phyloP scores from a whole-genome alignment of 202 grass and related monocot genomes.

The Schoenoplectus triqueter region DNA sequence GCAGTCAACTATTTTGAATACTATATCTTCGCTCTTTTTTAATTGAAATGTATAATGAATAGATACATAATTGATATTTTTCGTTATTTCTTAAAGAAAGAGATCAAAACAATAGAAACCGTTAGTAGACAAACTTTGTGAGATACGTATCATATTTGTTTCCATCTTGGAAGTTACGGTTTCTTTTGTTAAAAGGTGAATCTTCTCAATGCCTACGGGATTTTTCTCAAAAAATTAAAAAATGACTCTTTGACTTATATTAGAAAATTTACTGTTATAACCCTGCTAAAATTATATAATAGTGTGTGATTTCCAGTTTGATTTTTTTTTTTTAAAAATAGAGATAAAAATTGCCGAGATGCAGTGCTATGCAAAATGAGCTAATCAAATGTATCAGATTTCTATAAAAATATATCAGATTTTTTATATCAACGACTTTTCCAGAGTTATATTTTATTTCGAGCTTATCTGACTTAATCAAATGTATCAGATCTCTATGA shows the following conservation, averaged over 20 bases:
- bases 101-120: neutral
- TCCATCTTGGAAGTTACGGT: neutral
- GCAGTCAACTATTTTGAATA: too few species aligned
- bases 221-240: too few species aligned
- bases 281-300: conserved; percentile 9
- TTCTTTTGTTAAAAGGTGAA: neutral
- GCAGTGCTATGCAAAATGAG: too few species aligned
- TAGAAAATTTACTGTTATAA: neutral
- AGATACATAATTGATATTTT: neutral
- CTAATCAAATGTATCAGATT: too few species aligned
- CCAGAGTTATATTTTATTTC: too few species aligned
- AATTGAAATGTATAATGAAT: too few species aligned
- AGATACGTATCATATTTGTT: neutral
- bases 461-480: too few species aligned
- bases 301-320: neutral
- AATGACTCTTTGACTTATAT: conserved; percentile 25
- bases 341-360: too few species aligned
- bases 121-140: neutral
- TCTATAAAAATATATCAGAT: too few species aligned
- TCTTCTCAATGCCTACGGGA: neutral
- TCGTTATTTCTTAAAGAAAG: neutral
- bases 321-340: neutral
- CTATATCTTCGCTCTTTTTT: too few species aligned
- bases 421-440: too few species aligned
- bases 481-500: too few species aligned